These are phyloP conservation scores for Paraconiothyrium sp. DNA, from an alignment of 2,329 filamentous ascomycete genomes.

Conservation along the genomic window DNA sequence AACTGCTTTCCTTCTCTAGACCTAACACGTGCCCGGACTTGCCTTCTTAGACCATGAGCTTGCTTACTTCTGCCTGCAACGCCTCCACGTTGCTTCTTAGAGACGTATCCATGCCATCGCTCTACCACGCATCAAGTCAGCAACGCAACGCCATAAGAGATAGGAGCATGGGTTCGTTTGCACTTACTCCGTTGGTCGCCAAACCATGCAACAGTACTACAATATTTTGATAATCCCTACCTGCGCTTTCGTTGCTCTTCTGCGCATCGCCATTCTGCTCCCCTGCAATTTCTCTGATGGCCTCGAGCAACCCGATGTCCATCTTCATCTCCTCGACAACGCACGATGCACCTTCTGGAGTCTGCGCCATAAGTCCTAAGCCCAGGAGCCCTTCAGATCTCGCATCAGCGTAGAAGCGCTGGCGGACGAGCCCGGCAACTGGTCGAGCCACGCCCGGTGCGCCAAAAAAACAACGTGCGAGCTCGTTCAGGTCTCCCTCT, in stretches of 20 bases:
- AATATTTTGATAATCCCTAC: conserved; percentile 47
- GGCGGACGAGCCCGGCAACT: conserved; percentile 43
- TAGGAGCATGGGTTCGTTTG: not conserved
- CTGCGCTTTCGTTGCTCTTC: conserved; percentile 31
- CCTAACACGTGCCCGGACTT: not conserved
- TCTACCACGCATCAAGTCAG: conserved; percentile 32
- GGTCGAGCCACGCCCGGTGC: conserved; percentile 42
- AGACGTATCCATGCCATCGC: conserved; percentile 31
- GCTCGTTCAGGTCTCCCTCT: conserved; percentile 34
- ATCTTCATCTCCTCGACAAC: conserved; percentile 41
- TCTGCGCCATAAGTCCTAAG: conserved; percentile 46
- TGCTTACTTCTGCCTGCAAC: conserved; percentile 35
- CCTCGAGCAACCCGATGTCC: conserved; percentile 40
- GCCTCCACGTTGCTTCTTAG: conserved; percentile 33
- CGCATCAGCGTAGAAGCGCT: conserved; percentile 48
- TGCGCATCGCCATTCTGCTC: conserved; percentile 36
- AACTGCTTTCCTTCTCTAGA: not conserved
- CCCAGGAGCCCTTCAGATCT: conserved; percentile 48
- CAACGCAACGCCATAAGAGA: conserved; percentile 3
- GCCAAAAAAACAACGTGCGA: conserved; percentile 38
- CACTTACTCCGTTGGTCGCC: conserved; percentile 44
- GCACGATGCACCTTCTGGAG: conserved; percentile 36
- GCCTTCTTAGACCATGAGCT: conserved; percentile 24
- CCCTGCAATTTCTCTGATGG: conserved; percentile 45
- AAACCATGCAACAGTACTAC: conserved; percentile 48